Conservation (phyloP, 23 red algal species). For the Chondrus crispus region DNA sequence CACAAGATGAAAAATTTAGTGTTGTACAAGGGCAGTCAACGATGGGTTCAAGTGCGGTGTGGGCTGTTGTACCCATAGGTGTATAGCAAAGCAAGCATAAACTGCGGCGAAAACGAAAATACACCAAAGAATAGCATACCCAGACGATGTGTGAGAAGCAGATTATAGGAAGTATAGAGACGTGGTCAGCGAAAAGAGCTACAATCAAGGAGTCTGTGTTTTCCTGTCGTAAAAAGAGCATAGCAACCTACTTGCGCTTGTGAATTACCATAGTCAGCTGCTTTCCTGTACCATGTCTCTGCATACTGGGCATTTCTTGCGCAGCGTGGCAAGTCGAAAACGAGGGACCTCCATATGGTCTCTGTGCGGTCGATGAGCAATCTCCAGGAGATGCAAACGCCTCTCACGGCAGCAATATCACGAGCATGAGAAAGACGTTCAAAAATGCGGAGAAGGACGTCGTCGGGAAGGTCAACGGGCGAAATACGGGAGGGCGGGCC, state of each 20-base stretch:
- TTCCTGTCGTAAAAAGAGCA: no score
- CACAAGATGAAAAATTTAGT: no score
- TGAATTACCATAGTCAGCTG: constrained; percentile 55
- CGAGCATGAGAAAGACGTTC: neutral
- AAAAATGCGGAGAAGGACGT: constrained; percentile 52
- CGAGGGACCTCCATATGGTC: constrained; percentile 45
- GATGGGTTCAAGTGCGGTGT: no score
- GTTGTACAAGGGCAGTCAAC: no score
- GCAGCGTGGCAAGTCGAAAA: constrained; percentile 43
- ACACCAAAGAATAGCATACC: neutral
- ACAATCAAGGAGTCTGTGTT: neutral
- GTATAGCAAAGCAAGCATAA: constrained; percentile 52
- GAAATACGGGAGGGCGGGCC: neutral
- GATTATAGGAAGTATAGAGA: neutral
- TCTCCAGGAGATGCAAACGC: constrained; percentile 35
- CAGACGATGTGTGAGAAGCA: neutral
- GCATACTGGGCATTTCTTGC: neutral
- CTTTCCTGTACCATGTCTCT: constrained; percentile 51
- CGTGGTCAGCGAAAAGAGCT: neutral
- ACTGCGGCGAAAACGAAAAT: neutral
- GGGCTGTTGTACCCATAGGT: constrained; percentile 48
- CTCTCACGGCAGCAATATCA: constrained; percentile 41
- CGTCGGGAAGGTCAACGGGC: constrained; percentile 31
- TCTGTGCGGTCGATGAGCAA: constrained; percentile 17
- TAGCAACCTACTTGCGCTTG: constrained; percentile 49